These are phyloP conservation scores for Malassezia restricta DNA, from an alignment of 1,284 basidiomycete genomes.

Conservation along the genomic window DNA sequence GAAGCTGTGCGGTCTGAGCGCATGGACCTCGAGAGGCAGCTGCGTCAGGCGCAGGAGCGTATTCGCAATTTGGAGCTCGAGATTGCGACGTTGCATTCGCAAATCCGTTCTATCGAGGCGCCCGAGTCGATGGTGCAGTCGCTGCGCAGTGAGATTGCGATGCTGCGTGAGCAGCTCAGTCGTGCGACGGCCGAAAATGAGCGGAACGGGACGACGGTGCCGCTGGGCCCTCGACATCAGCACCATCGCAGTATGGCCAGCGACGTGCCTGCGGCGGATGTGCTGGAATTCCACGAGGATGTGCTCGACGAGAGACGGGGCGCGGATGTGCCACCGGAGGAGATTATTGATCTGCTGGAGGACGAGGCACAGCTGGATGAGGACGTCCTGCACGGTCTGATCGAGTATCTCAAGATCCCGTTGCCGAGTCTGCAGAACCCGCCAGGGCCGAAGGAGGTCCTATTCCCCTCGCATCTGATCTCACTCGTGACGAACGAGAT, in stretches of 20 bases:
- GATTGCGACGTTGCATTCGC: conserved; percentile 57
- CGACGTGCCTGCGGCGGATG: neutral
- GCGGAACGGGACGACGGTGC: conserved; percentile 41
- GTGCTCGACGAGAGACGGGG: conserved; percentile 27
- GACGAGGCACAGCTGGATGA: conserved; percentile 83
- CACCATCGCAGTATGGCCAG: neutral
- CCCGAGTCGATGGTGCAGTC: conserved; percentile 52
- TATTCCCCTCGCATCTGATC: conserved; percentile 99
- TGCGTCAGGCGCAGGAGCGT: conserved; percentile 65
- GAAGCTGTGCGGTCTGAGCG: conserved; percentile 68
- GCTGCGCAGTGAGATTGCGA: conserved; percentile 81
- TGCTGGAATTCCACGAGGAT: neutral
- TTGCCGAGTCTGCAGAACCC: conserved; percentile 79
- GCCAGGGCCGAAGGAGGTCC: conserved; percentile 85
- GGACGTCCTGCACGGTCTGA: conserved; percentile 80
- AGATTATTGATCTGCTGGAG: conserved; percentile 86
- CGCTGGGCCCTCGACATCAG: conserved; percentile 2
- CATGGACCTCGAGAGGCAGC: conserved; percentile 64
- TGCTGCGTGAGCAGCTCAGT: conserved; percentile 84
- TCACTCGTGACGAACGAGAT: conserved; percentile 96
- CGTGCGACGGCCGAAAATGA: conserved; percentile 62
- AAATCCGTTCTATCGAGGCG: conserved; percentile 55
- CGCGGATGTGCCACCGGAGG: conserved; percentile 76
- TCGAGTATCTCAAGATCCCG: conserved; percentile 84
- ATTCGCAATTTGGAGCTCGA: conserved; percentile 70